These are phyloP conservation scores for Cyathus striatus DNA, from an alignment of 768 basidiomycete genomes.

Conservation along the genomic window DNA sequence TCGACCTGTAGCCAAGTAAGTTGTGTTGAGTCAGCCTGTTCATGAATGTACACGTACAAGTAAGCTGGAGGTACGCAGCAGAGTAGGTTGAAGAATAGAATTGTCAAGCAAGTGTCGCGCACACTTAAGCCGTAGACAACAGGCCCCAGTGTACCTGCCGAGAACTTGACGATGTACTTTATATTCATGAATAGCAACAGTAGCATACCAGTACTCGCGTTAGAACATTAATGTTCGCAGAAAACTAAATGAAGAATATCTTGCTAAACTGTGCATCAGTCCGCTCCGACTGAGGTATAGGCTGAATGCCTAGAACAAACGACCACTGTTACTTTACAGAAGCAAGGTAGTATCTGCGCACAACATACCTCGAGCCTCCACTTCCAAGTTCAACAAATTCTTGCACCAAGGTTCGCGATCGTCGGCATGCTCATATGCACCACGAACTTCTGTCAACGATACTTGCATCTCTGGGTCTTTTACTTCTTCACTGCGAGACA, in stretches of 20 bases:
- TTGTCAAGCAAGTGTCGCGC: conserved; percentile 58
- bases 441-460: not conserved
- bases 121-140: conserved; percentile 51
- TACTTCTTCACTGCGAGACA: too few relatives aligned
- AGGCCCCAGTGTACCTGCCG: conserved; percentile 65
- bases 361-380: conserved; percentile 27
- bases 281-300: conserved; percentile 50
- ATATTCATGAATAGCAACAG: too few relatives aligned
- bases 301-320: conserved; percentile 58
- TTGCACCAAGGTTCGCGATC: too few relatives aligned
- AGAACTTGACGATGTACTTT: too few relatives aligned
- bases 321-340: too few relatives aligned
- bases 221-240: conserved; percentile 67
- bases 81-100: conserved; percentile 64
- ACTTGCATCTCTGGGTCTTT: not conserved
- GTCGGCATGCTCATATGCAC: too few relatives aligned
- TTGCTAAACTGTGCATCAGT: conserved; percentile 59
- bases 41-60: conserved; percentile 30
- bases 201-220: conserved; percentile 23
- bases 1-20: conserved; percentile 26
- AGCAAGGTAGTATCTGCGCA: too few relatives aligned
- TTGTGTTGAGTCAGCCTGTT: not conserved
- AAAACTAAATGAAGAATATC: conserved; percentile 76
- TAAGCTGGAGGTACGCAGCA: conserved; percentile 59
- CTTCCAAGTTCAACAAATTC: conserved; percentile 14